Base-by-base conservation (phyloP, 1,284 basidiomycete species). In the Stereum hirsutum region DNA sequence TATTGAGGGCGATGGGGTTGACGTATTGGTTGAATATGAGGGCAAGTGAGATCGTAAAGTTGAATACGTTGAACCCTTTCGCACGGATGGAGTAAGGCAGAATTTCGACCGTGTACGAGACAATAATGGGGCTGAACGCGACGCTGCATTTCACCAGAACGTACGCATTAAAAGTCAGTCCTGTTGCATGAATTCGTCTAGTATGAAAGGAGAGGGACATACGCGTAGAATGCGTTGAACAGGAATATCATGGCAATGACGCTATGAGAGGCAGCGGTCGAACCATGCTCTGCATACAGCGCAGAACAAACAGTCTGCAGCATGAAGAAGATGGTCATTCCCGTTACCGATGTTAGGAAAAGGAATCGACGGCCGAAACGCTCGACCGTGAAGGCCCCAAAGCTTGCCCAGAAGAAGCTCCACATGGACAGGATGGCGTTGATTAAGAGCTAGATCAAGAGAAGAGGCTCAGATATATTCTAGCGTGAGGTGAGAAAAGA, bases 11-110 rank as follows among this genome's bases (percentile, higher is more conserved):
- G 52, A 89, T 72, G 12, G 85, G 86, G 65, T 89, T 89, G 56
- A 81, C 75, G 55, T 85, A 89, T 61, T 88, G 83, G 60, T 88
- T 89, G 68, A 88, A 85, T 49, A 82, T 78, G 49, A 84, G 72
- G 0, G 82, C 74, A 23, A 77, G 44, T 12, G 78, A 80, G 53
- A 83, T 73, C 45, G 71, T 63, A 49, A 85, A 76, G 63, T 73
- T 78, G 65, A 83, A 81, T 39, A 88, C 57, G 50, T 72, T 84
- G 65, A 89, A 76, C 44, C 85, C 85, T 68, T 88, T 88, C 39
- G 87, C 82, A 56, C 86, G 82, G 42, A 89, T 66, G 20, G 64
- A 60, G 65, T 68, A 85, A 3, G 84, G 84, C 28, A 86, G 60
- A 59, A 86, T 86, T 57, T 87, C 84, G 43, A 86, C 70, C 20